Evolutionary conservation across 139 green algal species (phyloP), one percentile per base, ranked within the genome.

Genomic region (Chlorella sp.): DNA sequence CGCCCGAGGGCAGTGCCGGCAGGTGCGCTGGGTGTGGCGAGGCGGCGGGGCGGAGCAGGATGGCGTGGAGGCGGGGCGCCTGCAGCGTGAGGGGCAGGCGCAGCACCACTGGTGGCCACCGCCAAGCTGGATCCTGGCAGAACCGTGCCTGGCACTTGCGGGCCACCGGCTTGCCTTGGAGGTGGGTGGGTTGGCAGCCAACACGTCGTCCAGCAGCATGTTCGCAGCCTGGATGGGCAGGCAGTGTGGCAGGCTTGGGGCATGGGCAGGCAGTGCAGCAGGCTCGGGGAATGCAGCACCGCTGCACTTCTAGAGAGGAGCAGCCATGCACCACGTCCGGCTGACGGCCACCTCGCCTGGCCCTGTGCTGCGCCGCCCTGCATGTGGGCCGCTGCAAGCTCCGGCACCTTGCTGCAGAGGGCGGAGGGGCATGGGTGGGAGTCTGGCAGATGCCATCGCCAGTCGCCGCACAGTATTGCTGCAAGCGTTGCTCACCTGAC

Each of bases 181-280:
- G 45, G 87, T 91, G 65, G 85, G 87, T 50, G 81, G 85, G 62
- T 87, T 77, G 2, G 83, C 67, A 6, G 76, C 87, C n/a, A 85
- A 43, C 4, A 80, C 71, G 14, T 87, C 78, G 40, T 82, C 68
- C 53, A 74, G 31, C 51, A 83, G 23, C 59, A 77, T 67, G 19
- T 36, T 38, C 25, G 25, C 8, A n/a, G 23, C 1, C 5, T 27
- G 14, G 59, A 15, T 17, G 27, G 36, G 60, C 60, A 25, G 15
- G 36, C 60, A 19, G 60, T 23, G 17, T 1, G 60, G 33, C 60
- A 11, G 35, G 1, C 59, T 27, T 33, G 33, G 27, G 35, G 31
- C 59, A 17, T 14, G 29, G 35, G 35, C 31, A 5, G 35, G n/a
- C n/a, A n/a, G n/a, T n/a, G 59, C 59, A 31, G 17, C 23, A 29